phyloP scores from a whole-genome alignment of 2,329 filamentous ascomycete species.

The Scorias spongiosa region DNA sequence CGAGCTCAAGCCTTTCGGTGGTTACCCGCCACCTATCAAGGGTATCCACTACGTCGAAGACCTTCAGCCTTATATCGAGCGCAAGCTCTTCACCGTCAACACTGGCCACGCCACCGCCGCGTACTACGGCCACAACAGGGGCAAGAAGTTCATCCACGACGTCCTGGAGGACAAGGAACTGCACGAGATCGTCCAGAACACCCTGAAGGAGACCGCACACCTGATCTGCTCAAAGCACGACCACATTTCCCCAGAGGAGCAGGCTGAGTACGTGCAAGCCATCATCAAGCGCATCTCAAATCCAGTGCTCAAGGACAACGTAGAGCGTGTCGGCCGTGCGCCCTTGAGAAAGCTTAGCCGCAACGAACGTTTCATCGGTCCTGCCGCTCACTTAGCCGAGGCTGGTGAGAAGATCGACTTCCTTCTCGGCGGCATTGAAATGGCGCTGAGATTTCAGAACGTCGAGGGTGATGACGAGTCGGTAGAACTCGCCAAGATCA shows the following conservation, averaged over 20 bases:
- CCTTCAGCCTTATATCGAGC: constrained; percentile 90
- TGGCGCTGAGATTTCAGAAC: constrained; percentile 90
- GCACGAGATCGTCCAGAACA: constrained; percentile 60
- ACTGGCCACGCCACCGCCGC: constrained; percentile 91
- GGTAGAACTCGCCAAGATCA: constrained; percentile 67
- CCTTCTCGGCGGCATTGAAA: constrained; percentile 72
- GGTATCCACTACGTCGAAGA: constrained; percentile 89
- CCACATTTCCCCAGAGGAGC: constrained; percentile 53
- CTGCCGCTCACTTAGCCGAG: constrained; percentile 79
- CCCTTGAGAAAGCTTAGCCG: constrained; percentile 85
- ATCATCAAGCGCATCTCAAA: constrained; percentile 91
- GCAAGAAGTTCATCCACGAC: constrained; percentile 80
- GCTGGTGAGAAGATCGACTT: constrained; percentile 55
- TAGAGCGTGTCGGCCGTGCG: constrained; percentile 88
- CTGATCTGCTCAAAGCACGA: constrained; percentile 79
- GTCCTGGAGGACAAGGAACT: constrained; percentile 71
- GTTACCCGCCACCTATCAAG: constrained; percentile 58
- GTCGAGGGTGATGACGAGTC: constrained; percentile 87
- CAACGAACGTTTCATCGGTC: constrained; percentile 91
- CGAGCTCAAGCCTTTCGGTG: constrained; percentile 69
- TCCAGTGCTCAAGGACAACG: constrained; percentile 78
- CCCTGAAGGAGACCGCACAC: constrained; percentile 69
- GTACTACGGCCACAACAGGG: constrained; percentile 80
- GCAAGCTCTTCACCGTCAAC: constrained; percentile 99
- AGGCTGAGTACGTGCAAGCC: constrained; percentile 75